A percentile compares a stretch with the other conserved stretches of the same genome.
These are phyloP conservation scores for Podila epicladia DNA, from an alignment of 192 early-diverging fungal species.

Conservation along the genomic window DNA sequence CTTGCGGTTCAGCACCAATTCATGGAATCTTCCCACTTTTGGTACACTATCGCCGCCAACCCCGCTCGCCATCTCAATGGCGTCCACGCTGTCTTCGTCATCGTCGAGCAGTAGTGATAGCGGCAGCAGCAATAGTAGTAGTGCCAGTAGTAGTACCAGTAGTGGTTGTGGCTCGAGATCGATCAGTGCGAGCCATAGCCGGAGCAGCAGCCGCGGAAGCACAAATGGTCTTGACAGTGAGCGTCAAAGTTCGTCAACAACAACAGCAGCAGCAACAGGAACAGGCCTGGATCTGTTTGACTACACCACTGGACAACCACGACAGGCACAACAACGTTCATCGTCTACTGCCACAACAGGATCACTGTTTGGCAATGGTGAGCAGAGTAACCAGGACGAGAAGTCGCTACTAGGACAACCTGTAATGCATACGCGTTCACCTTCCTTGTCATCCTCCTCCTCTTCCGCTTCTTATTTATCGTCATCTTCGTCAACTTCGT, in stretches of 20 bases:
- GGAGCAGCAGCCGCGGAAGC: not conserved
- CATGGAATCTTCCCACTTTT: conserved; percentile 22
- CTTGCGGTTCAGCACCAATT: conserved; percentile 37
- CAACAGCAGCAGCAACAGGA: conserved; percentile 3
- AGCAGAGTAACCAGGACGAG: not conserved
- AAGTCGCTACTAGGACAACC: not conserved
- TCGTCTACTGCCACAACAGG: not conserved
- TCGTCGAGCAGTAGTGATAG: not conserved
- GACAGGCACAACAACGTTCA: not conserved
- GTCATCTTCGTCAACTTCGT: not conserved
- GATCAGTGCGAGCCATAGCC: not conserved
- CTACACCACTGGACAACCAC: conserved; percentile 18
- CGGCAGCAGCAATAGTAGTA: not conserved
- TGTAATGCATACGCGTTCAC: not conserved
- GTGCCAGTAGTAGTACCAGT: too few species aligned
- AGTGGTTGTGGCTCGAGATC: too few species aligned
- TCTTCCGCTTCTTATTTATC: not conserved
- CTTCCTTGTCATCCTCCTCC: not conserved
- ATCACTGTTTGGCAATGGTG: not conserved
- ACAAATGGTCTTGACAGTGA: not conserved
- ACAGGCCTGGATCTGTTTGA: conserved; percentile 34
- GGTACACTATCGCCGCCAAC: not conserved
- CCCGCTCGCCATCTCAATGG: not conserved
- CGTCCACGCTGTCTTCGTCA: not conserved
- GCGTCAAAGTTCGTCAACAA: not conserved